phyloP scores from a whole-genome alignment of 306 rosid genomes.

The Boehmeria nivea region DNA sequence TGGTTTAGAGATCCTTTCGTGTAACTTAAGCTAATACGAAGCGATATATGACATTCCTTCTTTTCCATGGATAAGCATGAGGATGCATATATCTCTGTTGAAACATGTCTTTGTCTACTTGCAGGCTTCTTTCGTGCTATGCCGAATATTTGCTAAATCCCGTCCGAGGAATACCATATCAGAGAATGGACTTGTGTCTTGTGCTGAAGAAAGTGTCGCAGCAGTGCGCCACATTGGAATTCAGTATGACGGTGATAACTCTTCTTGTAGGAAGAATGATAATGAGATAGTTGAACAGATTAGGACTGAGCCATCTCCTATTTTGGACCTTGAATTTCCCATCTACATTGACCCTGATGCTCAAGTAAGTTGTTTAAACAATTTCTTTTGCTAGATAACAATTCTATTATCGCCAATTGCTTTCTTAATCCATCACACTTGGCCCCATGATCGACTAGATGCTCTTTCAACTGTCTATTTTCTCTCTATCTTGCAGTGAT shows the following conservation, averaged over 20 bases:
- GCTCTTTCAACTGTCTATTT: too few relatives aligned
- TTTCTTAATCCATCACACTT: too few relatives aligned
- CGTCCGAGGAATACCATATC: slow-evolving; percentile 27
- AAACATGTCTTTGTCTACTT: background rate
- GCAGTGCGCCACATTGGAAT: slow-evolving; percentile 48
- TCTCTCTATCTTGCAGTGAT: too few relatives aligned
- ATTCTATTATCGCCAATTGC: background rate
- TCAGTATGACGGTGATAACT: slow-evolving; percentile 45
- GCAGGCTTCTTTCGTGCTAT: slow-evolving; percentile 58
- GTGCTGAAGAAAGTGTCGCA: slow-evolving; percentile 48
- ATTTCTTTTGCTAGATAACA: slow-evolving; percentile 1
- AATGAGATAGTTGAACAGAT: slow-evolving; percentile 26
- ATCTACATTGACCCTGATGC: slow-evolving; percentile 17
- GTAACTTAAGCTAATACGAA: background rate
- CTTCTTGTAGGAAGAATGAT: slow-evolving; percentile 27
- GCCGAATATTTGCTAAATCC: slow-evolving; percentile 49
- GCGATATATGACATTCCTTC: too few relatives aligned
- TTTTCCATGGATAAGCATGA: too few relatives aligned
- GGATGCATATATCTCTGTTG: background rate
- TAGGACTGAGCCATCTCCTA: slow-evolving; percentile 19
- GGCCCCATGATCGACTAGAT: too few relatives aligned
- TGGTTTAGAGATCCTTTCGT: background rate
- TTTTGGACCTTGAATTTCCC: slow-evolving; percentile 14
- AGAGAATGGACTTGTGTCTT: slow-evolving; percentile 46
- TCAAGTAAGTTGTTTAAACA: slow-evolving; percentile 26